A percentile compares a stretch with the other conserved stretches of the same genome.
phyloP scores from a whole-genome alignment of 257 asterid genomes.

The Solanum neorickii region DNA sequence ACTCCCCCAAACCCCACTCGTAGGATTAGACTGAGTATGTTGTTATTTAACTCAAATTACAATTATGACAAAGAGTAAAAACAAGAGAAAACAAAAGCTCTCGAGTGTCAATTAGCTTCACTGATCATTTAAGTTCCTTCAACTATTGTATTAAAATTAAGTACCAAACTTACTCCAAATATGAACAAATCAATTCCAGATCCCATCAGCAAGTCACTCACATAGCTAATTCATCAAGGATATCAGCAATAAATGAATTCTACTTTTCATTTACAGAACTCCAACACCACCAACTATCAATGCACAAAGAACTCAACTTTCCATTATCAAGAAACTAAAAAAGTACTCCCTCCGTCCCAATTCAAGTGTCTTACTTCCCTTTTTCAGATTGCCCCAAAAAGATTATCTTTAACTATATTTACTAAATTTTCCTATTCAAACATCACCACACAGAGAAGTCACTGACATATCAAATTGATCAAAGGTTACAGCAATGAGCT shows the following conservation, averaged over 20 bases:
- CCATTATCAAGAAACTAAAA: background rate
- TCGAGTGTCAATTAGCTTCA: background rate
- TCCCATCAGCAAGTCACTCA: background rate
- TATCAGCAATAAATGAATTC: background rate
- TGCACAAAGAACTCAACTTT: background rate
- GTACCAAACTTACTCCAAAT: rapidly evolving
- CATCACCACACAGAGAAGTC: background rate
- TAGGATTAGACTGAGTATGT: background rate
- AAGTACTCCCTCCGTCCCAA: background rate
- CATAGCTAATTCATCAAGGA: background rate
- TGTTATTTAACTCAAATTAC: background rate
- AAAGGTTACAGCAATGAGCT: background rate
- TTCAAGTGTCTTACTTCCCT: background rate
- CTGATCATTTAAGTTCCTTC: background rate
- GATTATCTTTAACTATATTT: background rate
- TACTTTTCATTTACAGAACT: background rate
- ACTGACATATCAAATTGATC: background rate
- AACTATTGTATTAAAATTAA: background rate
- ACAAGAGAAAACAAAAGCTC: background rate
- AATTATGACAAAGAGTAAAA: background rate
- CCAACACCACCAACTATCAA: background rate
- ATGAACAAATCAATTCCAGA: background rate
- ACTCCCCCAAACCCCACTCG: background rate
- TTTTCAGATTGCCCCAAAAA: no score
- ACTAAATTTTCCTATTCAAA: background rate